Evolutionary conservation across 805 yeast genomes (phyloP).

Genomic region (Yarrowia sp.): DNA sequence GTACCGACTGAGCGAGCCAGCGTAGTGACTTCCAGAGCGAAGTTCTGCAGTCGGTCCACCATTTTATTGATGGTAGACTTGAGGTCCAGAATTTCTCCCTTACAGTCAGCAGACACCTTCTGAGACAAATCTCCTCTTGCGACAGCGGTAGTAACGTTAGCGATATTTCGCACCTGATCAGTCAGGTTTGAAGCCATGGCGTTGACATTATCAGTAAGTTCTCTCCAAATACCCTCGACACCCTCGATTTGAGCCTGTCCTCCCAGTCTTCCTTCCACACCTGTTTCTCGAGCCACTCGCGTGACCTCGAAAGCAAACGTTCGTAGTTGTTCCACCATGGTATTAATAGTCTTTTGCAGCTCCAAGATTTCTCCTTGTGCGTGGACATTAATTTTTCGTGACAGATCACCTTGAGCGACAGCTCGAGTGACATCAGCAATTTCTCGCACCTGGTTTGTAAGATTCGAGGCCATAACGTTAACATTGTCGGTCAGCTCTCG

Average conservation of each 20-base stretch:
- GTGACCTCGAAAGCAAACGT: conserved; percentile 84
- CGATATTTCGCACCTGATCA: conserved; percentile 83
- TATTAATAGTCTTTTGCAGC: conserved; percentile 79
- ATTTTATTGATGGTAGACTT: conserved; percentile 84
- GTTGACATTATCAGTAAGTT: conserved; percentile 79
- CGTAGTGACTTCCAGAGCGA: conserved; percentile 81
- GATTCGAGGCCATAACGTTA: conserved; percentile 84
- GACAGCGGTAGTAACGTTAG: conserved; percentile 84
- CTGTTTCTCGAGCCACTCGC: conserved; percentile 84
- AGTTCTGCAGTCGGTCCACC: conserved; percentile 80
- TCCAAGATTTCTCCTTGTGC: conserved; percentile 89
- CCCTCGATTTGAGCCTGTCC: conserved; percentile 81
- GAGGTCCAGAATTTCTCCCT: conserved; percentile 73
- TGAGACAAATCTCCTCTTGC: conserved; percentile 80
- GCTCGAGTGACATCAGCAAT: conserved; percentile 88
- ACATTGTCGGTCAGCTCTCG: conserved; percentile 81
- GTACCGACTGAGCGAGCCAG: conserved; percentile 88
- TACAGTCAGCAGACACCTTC: conserved; percentile 82
- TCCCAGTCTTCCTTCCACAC: conserved; percentile 84
- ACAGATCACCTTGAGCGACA: conserved; percentile 81
- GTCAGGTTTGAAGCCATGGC: conserved; percentile 88
- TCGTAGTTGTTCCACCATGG: conserved; percentile 83
- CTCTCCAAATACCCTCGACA: conserved; percentile 86
- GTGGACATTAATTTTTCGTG: conserved; percentile 80
- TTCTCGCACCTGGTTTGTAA: conserved; percentile 85